These are phyloP conservation scores for Cicer yamashitae DNA, from an alignment of 306 rosid species.

Conservation along the genomic window DNA sequence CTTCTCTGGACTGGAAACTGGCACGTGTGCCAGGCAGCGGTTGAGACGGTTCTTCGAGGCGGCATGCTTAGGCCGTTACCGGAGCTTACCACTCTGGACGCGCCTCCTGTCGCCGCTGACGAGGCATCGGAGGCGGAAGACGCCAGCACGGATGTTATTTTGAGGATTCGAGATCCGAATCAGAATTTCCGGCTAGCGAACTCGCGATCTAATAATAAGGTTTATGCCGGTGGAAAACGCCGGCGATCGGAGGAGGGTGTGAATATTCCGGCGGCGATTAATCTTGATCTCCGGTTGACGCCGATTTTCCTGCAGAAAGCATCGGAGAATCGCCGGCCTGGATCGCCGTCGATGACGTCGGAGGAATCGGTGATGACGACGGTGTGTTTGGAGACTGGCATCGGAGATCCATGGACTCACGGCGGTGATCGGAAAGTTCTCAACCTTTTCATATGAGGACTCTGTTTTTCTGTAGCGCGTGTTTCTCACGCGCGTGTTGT, in stretches of 20 bases:
- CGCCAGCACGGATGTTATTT: constrained; percentile 50
- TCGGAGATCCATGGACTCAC: constrained; percentile 49
- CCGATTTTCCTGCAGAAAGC: constrained; percentile 56
- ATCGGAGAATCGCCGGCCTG: constrained; percentile 57
- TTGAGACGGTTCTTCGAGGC: constrained; percentile 83
- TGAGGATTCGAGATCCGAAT: constrained; percentile 61
- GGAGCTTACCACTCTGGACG: constrained; percentile 48
- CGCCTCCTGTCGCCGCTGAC: constrained; percentile 52
- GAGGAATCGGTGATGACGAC: constrained; percentile 86
- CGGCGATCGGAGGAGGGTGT: constrained; percentile 52
- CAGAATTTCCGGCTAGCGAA: constrained; percentile 51
- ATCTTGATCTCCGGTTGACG: constrained; percentile 83
- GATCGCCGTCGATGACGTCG: constrained; percentile 86
- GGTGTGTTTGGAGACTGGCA: constrained; percentile 59
- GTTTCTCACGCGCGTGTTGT: constrained; percentile 48
- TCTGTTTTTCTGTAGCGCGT: neutral
- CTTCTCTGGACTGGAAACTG: constrained; percentile 93
- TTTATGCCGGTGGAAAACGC: constrained; percentile 43
- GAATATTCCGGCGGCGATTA: constrained; percentile 50
- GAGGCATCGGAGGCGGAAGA: constrained; percentile 69
- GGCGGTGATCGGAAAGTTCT: constrained; percentile 73
- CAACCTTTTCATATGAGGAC: constrained; percentile 73
- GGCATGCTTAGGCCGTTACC: constrained; percentile 68
- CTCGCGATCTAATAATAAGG: constrained; percentile 49
- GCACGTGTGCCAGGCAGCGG: constrained; percentile 90